Conservation (phyloP, 768 basidiomycete species). For the Trametes elegans region DNA sequence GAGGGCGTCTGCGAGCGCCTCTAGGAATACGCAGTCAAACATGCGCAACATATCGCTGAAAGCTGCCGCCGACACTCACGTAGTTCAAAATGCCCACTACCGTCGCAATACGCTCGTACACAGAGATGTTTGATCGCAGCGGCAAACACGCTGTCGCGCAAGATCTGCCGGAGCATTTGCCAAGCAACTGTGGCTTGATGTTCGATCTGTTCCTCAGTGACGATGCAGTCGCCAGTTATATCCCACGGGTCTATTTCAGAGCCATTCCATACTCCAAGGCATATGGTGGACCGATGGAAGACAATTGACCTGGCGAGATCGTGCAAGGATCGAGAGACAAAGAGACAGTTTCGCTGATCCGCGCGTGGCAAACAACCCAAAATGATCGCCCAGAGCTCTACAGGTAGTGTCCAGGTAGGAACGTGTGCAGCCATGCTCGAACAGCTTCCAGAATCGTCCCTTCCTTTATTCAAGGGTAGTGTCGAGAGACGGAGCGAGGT, state of each 20-base stretch:
- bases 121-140: not conserved
- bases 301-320: not conserved
- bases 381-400: not conserved
- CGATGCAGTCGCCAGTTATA: not conserved
- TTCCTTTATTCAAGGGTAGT: too few relatives aligned
- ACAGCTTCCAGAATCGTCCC: too few relatives aligned
- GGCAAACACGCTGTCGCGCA: conserved; percentile 1
- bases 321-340: not conserved
- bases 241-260: not conserved
- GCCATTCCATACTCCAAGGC: not conserved
- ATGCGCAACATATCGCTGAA: not conserved
- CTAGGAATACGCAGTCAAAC: not conserved
- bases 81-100: not conserved
- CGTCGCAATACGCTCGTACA: not conserved
- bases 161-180: not conserved
- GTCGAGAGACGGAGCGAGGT: too few relatives aligned
- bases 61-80: not conserved
- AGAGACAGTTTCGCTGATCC: not conserved
- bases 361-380: not conserved
- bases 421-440: too few relatives aligned
- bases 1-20: not conserved
- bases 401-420: too few relatives aligned
- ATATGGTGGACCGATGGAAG: not conserved
- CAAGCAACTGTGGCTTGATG: not conserved
- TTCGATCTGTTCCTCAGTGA: not conserved